phyloP scores from a whole-genome alignment of 495 filamentous ascomycete species.

The Trichoderma virens region DNA sequence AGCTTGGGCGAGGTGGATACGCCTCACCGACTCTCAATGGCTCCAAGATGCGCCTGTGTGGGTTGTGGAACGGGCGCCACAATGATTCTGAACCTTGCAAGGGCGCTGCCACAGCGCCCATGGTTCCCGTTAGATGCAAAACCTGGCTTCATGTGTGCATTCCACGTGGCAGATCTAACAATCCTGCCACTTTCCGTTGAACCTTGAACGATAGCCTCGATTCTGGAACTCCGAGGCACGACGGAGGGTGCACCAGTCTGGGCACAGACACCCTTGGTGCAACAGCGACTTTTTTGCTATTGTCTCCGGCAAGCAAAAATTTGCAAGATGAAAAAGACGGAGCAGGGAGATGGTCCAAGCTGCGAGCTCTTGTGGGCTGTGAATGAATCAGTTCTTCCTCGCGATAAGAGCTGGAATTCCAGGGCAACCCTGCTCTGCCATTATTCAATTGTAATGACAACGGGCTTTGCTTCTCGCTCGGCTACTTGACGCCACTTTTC shows the following conservation, averaged over 20 bases:
- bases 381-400: neutral
- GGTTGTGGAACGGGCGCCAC: neutral
- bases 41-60: neutral
- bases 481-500: no score
- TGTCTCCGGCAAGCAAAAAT: neutral
- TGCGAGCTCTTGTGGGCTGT: neutral
- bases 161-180: slow-evolving; percentile 6
- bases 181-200: neutral
- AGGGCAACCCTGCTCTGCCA: neutral
- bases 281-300: neutral
- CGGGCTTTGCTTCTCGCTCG: no score
- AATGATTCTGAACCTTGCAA: neutral
- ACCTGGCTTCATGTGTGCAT: neutral
- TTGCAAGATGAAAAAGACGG: neutral
- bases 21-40: neutral
- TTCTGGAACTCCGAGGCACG: neutral
- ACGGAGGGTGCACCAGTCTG: no score
- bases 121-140: slow-evolving; percentile 3
- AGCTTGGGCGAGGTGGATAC: neutral
- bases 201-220: neutral
- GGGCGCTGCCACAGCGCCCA: neutral
- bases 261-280: no score
- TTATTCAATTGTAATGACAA: no score
- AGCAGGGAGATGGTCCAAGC: neutral
- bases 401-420: neutral